phyloP scores from a whole-genome alignment of 1,284 basidiomycete genomes.

The Waitea zeae region DNA sequence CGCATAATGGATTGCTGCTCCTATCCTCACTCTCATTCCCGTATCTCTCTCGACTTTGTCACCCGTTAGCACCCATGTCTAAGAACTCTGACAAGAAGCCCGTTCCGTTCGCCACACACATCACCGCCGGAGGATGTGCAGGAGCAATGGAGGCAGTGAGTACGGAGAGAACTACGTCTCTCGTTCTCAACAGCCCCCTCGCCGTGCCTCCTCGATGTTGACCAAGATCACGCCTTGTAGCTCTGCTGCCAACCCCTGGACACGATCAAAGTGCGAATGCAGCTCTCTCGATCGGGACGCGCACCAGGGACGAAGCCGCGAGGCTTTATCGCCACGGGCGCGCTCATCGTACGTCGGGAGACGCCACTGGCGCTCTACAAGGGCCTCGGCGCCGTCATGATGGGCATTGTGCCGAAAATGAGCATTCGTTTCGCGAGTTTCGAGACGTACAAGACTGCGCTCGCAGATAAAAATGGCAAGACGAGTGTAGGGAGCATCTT shows the following conservation, averaged over 20 bases:
- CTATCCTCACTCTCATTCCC: too few relatives aligned
- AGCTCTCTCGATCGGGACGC: constrained; percentile 71
- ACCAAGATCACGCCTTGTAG: constrained; percentile 18
- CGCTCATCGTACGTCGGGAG: constrained; percentile 81
- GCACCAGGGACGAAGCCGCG: constrained; percentile 80
- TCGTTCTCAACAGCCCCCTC: too few relatives aligned
- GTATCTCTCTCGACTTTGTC: too few relatives aligned
- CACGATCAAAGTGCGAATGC: constrained; percentile 98
- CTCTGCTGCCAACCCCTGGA: constrained; percentile 75
- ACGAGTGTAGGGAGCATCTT: constrained; percentile 68
- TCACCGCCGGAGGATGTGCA: constrained; percentile 83
- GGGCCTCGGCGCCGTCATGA: constrained; percentile 92
- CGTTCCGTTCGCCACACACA: constrained; percentile 75
- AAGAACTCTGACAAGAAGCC: constrained; percentile 46
- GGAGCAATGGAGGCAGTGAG: constrained; percentile 83
- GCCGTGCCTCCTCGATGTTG: neutral
- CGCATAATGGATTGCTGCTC: too few relatives aligned
- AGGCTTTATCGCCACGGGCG: constrained; percentile 87
- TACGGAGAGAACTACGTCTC: constrained; percentile 11
- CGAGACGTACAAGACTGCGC: constrained; percentile 80
- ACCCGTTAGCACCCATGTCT: too few relatives aligned
- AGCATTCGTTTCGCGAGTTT: constrained; percentile 98
- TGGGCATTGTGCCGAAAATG: constrained; percentile 99
- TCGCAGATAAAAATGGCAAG: constrained; percentile 70
- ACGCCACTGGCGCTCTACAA: constrained; percentile 96